Conservation (phyloP, 495 filamentous ascomycete species). For the Aspergillus sparsus region DNA sequence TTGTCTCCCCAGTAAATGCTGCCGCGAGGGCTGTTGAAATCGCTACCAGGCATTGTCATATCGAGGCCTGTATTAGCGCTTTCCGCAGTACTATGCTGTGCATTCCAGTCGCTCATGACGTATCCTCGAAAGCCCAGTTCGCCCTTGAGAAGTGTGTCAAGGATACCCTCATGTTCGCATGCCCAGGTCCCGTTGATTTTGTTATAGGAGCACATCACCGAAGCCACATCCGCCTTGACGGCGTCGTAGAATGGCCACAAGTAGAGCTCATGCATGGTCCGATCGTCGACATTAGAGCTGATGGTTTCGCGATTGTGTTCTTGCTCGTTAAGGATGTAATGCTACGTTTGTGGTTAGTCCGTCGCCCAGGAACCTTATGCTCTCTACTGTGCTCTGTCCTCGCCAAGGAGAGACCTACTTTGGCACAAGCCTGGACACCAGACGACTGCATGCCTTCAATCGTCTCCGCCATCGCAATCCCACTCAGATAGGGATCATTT, state of each 20-base stretch:
- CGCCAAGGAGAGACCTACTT: constrained; percentile 49
- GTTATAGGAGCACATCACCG: constrained; percentile 72
- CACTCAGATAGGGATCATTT: constrained; percentile 63
- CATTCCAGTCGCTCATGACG: constrained; percentile 66
- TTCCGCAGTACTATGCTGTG: constrained; percentile 56
- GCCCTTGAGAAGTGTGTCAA: constrained; percentile 64
- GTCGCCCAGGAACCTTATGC: no score
- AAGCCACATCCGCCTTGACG: constrained; percentile 59
- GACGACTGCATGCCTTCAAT: constrained; percentile 57
- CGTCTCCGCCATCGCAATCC: constrained; percentile 55
- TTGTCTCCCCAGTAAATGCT: constrained; percentile 28
- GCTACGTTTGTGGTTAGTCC: constrained; percentile 57
- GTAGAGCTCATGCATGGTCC: constrained; percentile 79
- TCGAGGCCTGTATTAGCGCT: constrained; percentile 60
- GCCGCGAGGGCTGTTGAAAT: constrained; percentile 50
- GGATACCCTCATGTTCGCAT: constrained; percentile 61
- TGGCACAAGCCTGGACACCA: constrained; percentile 60
- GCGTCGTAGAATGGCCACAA: constrained; percentile 74
- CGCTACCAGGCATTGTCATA: constrained; percentile 60
- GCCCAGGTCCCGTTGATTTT: constrained; percentile 65
- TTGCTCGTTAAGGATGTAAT: constrained; percentile 51
- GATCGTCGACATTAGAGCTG: constrained; percentile 59
- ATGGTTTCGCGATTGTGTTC: constrained; percentile 67
- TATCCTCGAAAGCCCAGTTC: constrained; percentile 70
- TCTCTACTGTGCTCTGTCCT: neutral